Evolutionary conservation across 2,329 filamentous ascomycete species (phyloP).

Genomic region (Exophiala aquamarina): DNA sequence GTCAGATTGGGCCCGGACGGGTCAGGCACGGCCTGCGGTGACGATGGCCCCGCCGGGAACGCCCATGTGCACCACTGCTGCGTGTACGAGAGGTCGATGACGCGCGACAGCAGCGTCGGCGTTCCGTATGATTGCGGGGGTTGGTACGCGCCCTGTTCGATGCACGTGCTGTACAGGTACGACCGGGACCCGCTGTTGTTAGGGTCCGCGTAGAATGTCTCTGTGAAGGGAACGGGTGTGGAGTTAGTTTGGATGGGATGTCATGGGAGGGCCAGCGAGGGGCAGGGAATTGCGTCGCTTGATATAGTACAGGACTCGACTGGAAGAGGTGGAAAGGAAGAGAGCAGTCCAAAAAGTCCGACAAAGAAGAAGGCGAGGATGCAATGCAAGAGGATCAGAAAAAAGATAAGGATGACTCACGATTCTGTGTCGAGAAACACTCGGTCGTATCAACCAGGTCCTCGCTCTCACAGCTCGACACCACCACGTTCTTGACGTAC

Average conservation of each 20-base stretch:
- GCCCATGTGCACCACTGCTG: conserved; percentile 59
- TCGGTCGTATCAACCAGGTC: conserved; percentile 35
- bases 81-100: conserved; percentile 50
- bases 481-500: conserved; percentile 49
- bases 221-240: conserved; percentile 2
- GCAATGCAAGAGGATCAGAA: no score
- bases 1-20: conserved; percentile 41
- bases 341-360: no score
- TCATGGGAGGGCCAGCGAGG: not conserved
- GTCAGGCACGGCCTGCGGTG: conserved; percentile 32
- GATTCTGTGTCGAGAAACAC: conserved; percentile 49
- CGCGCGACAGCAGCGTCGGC: conserved; percentile 49
- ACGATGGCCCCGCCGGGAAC: conserved; percentile 45
- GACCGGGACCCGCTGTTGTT: conserved; percentile 44
- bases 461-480: conserved; percentile 44
- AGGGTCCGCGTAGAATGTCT: conserved; percentile 45
- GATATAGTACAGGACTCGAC: no score
- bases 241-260: not conserved
- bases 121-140: conserved; percentile 38
- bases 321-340: no score
- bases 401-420: conserved; percentile 7
- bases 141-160: conserved; percentile 52
- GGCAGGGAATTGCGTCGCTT: no score
- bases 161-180: conserved; percentile 52
- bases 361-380: no score